Base-by-base conservation (phyloP, 2,329 filamentous ascomycete species). In the Sarocladium strictum region DNA sequence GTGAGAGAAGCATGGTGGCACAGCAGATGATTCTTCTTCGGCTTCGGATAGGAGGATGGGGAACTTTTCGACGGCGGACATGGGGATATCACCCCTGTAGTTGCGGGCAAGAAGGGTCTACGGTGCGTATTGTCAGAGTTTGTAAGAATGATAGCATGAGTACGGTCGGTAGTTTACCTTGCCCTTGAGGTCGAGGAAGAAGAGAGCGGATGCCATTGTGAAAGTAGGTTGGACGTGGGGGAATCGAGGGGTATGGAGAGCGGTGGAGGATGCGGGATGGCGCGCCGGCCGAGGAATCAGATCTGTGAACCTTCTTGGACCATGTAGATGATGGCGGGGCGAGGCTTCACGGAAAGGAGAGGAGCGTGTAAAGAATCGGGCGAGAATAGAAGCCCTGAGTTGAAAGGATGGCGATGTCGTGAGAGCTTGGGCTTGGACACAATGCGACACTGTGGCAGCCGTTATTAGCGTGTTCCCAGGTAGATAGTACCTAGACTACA, bases 171-270 rank as follows among this genome's bases (percentile, higher is more conserved):
- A 23, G 32, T 2, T 27, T 64, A 95, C 91, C 88, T 99, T 99
- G 89, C 94, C 94, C 90, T 99, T 99, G 63, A 99, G 82, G 73
- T 99, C 94, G 66, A 99, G 87, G 72, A 99, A 99, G 83, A 99
- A 99, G 67, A 99, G 71, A 61, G 94, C 94, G 58, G 94, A 99
- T 64, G 94, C 94, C 94, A 99, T 99, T 69, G 64, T 79, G 73
- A 65, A 37, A 49, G 45, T 56, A 55, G 57, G 53, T 55, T 55
- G 47, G 35, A 17, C 27, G 33, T 55, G 57, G 61, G 59, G 56
- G 54, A 59, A 57, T 62, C 37, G 54, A 56, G 33, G 60, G 56
- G 58, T 53, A 56, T 55, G 57, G 58, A 55, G 40, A 54, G 58
- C 41, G 41, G 52, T 56, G 53, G 50, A 45, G 55, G 52, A 50